Base-by-base conservation (phyloP, 768 basidiomycete genomes). In the Suillus alpinus region DNA sequence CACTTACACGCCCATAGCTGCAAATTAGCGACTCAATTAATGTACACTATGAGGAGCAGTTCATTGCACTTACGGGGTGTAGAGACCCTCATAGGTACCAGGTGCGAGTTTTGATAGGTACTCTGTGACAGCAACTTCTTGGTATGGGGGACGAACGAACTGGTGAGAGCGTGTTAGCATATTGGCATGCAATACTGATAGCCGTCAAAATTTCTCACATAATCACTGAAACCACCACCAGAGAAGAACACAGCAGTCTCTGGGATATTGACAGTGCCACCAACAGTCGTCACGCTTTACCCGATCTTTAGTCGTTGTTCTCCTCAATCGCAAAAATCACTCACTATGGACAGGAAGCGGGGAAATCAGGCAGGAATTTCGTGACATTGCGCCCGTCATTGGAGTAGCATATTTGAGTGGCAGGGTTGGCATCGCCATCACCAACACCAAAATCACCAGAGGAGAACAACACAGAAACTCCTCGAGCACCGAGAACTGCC, bases 371-470 rank as follows among this genome's bases (percentile, higher is more conserved):
- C 14, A 82, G 63, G 75, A 91, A 92, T 40, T 72, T 66, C 10
- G 82, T 83, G 16, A 56, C 68, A 63, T 86, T 88, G 16, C 65
- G 68, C 4, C 84, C 87, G 64, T 86, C 80, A 66, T 89, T 90
- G 1, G 84, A 80, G 61, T 78, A 71, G 67, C 90, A 91, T 46
- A 69, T 36, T 53, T 85, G 82, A 9, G 79, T 84, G 0, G 75
- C 73, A 18, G 86, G 85, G 67, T 88, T 62, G 1, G 82, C 58
- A 64, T 87, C 67, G 26, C 82, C 80, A 67, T 87, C 89, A 2
- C 90, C 89, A n/a, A 89, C 89, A 20, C 90, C 90, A 14, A 68
- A 70, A 62, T 91, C 89, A 14, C 89, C 88, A 23, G 86, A 87
- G 13, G 84, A 78, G 73, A 89, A 89, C 43, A 85, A 67, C 13